phyloP scores from a whole-genome alignment of 2,329 filamentous ascomycete genomes.

The Fusarium camptoceras region DNA sequence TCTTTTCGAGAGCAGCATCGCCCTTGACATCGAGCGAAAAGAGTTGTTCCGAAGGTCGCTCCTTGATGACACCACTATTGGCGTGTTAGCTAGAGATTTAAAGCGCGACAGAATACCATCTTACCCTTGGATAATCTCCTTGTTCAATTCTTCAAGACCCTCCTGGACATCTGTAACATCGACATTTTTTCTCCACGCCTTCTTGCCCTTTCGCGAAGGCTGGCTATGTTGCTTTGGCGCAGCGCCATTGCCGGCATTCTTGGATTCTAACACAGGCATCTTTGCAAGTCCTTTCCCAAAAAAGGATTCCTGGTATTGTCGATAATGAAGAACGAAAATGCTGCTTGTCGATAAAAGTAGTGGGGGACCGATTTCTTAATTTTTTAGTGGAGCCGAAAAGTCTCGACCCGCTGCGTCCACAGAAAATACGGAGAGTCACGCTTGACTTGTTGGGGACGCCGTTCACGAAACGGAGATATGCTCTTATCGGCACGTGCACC shows the following conservation, averaged over 20 bases:
- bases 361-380: constrained; percentile 46
- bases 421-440: constrained; percentile 4
- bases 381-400: constrained; percentile 46
- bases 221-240: constrained; percentile 87
- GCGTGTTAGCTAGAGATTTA: constrained; percentile 31
- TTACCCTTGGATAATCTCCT: constrained; percentile 92
- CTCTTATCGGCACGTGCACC: constrained; percentile 46
- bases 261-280: constrained; percentile 67
- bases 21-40: constrained; percentile 85
- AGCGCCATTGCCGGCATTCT: constrained; percentile 59
- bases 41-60: constrained; percentile 84
- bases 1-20: constrained; percentile 72
- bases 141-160: constrained; percentile 85
- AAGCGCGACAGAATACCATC: constrained; percentile 26
- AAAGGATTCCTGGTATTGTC: constrained; percentile 26
- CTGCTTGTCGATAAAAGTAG: constrained; percentile 40
- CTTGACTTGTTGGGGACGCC: constrained; percentile 21
- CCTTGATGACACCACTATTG: constrained; percentile 82
- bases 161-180: constrained; percentile 87
- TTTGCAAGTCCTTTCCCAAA: constrained; percentile 33
- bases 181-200: constrained; percentile 98
- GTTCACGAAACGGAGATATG: constrained; percentile 14
- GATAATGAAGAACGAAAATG: constrained; percentile 33
- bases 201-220: constrained; percentile 95
- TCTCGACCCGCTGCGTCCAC: constrained; percentile 22